Percentiles rank a stretch among this genome's conserved stretches.
Evolutionary conservation across 345 rosid genomes (phyloP).

Genomic region (Draba incana): DNA sequence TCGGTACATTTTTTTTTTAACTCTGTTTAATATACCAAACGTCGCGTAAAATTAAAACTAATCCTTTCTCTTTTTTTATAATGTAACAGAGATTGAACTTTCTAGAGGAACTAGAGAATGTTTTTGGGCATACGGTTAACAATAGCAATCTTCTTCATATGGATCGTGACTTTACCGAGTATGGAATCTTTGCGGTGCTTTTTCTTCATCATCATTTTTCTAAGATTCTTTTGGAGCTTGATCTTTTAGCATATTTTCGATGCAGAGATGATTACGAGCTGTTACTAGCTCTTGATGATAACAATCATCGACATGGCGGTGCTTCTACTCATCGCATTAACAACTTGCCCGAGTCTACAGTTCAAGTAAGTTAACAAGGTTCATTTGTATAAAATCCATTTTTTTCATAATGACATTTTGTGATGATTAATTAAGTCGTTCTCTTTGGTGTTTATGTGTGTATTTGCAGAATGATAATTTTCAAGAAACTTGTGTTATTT

Average conservation of each 20-base stretch:
- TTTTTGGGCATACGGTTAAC: slow-evolving; percentile 51
- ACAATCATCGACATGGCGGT: slow-evolving; percentile 58
- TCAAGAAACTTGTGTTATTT: slow-evolving; percentile 79
- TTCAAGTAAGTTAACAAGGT: slow-evolving; percentile 50
- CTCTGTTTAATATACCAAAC: slow-evolving; percentile 8
- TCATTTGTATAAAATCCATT: slow-evolving; percentile 1
- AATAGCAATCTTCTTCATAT: slow-evolving; percentile 50
- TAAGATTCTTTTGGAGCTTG: slow-evolving; percentile 5
- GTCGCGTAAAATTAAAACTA: background rate
- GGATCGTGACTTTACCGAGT: slow-evolving; percentile 93
- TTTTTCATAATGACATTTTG: background rate
- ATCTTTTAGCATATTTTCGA: slow-evolving; percentile 5
- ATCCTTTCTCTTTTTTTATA: background rate
- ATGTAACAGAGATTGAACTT: slow-evolving; percentile 71
- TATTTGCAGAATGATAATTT: slow-evolving; percentile 57
- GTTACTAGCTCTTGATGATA: slow-evolving; percentile 89
- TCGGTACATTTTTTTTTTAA: slow-evolving; percentile 51
- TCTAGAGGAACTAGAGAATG: slow-evolving; percentile 76
- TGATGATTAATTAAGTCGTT: background rate
- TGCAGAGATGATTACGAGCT: slow-evolving; percentile 92
- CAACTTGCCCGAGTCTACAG: slow-evolving; percentile 75
- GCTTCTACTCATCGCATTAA: slow-evolving; percentile 69
- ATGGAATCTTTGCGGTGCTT: slow-evolving; percentile 25
- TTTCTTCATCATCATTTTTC: slow-evolving; percentile 3
- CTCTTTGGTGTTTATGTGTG: slow-evolving; percentile 26